phyloP scores from a whole-genome alignment of 169 alveolate species.

The Plasmodium gonderi region DNA sequence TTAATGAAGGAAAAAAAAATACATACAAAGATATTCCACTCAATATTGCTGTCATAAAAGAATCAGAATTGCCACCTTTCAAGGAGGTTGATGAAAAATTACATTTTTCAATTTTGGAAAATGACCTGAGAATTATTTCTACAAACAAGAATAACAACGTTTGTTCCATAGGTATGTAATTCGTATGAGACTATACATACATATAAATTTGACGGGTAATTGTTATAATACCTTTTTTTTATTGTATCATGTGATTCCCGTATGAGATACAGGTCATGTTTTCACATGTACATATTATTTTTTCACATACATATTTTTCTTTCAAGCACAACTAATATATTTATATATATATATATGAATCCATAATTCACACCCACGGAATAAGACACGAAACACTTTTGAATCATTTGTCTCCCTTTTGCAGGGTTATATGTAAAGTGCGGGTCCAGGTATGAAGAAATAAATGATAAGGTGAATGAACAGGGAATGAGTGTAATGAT shows the following conservation, averaged over 20 bases:
- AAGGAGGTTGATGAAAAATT: conserved; percentile 80
- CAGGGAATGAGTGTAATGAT: conserved; percentile 90
- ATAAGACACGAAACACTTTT: not conserved
- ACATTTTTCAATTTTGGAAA: conserved; percentile 88
- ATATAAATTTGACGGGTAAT: too few species aligned
- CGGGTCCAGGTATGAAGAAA: conserved; percentile 87
- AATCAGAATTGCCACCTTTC: conserved; percentile 78
- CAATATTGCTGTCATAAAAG: conserved; percentile 77
- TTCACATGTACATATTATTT: too few species aligned
- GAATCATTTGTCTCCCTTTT: not conserved
- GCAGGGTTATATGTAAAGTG: conserved; percentile 86
- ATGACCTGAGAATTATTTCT: conserved; percentile 87
- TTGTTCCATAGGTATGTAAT: conserved; percentile 68
- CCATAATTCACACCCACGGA: not conserved
- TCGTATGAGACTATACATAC: too few species aligned
- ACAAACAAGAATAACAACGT: conserved; percentile 77
- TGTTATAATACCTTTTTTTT: too few species aligned
- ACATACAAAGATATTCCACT: conserved; percentile 84
- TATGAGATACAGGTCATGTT: too few species aligned
- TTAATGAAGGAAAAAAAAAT: conserved; percentile 82
- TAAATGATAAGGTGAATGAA: conserved; percentile 75
- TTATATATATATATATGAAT: not conserved
- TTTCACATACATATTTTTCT: too few species aligned
- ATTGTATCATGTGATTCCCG: too few species aligned
- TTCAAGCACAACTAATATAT: too few species aligned